These are phyloP conservation scores for Phycomyces blakesleeanus DNA, from an alignment of 192 early-diverging fungal genomes.

Conservation along the genomic window DNA sequence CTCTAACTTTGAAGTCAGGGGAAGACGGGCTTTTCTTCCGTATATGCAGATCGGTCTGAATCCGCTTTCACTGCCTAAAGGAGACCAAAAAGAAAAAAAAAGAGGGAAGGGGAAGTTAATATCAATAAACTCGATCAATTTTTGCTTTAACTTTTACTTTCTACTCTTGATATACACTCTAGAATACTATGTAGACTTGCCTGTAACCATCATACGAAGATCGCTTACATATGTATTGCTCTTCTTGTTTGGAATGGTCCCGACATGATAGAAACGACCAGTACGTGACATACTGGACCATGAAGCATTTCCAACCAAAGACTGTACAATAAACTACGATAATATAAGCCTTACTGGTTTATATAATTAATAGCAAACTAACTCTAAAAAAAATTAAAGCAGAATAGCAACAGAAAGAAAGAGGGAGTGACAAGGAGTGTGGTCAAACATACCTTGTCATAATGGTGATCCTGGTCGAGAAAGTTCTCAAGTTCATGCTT, in stretches of 20 bases:
- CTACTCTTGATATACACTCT: neutral
- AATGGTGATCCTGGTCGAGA: conserved; percentile 73
- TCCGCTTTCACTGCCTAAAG: conserved; percentile 48
- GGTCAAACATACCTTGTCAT: conserved; percentile 76
- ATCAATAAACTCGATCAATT: too few species aligned
- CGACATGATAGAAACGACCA: conserved; percentile 86
- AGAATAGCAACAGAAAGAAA: too few species aligned
- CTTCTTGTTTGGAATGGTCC: conserved; percentile 88
- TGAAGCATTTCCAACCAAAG: conserved; percentile 81
- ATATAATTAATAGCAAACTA: too few species aligned
- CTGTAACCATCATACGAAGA: conserved; percentile 85
- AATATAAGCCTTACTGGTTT: neutral
- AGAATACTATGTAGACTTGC: conserved; percentile 28
- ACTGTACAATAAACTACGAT: conserved; percentile 76
- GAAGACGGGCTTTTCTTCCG: conserved; percentile 71
- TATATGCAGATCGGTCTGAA: conserved; percentile 83
- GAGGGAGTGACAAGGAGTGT: too few species aligned
- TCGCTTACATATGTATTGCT: conserved; percentile 82
- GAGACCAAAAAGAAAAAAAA: too few species aligned
- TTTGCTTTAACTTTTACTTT: too few species aligned
- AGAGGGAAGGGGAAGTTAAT: too few species aligned
- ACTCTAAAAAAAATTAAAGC: too few species aligned
- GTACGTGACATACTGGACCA: conserved; percentile 71
- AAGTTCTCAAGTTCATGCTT: conserved; percentile 68
- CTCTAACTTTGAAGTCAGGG: conserved; percentile 54